These are phyloP conservation scores for Macrophomina pseudophaseolina DNA, from an alignment of 2,329 filamentous ascomycete species.

Conservation along the genomic window DNA sequence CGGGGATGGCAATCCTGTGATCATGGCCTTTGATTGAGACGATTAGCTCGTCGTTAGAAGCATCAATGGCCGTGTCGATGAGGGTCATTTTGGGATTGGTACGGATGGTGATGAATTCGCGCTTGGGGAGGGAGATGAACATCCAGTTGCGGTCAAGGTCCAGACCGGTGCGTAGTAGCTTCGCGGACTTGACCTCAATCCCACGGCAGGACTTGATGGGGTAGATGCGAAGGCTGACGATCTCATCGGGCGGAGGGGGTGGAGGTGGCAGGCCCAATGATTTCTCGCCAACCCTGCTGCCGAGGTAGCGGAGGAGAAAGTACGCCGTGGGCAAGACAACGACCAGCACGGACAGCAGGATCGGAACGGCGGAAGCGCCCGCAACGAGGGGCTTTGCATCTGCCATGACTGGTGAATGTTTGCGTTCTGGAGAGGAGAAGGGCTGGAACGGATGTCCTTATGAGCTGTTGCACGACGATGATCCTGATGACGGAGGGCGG, in stretches of 20 bases:
- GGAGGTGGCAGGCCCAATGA: constrained; percentile 27
- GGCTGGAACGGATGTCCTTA: too few species aligned
- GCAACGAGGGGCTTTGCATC: neutral
- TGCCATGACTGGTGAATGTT: neutral
- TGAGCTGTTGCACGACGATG: too few species aligned
- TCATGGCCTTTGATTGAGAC: constrained; percentile 60
- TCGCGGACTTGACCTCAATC: constrained; percentile 58
- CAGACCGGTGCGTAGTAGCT: constrained; percentile 61
- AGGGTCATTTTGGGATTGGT: constrained; percentile 66
- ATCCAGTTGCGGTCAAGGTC: constrained; percentile 70
- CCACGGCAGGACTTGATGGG: constrained; percentile 72
- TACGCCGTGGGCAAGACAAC: constrained; percentile 6
- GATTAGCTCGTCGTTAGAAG: constrained; percentile 35
- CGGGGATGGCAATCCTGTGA: constrained; percentile 57
- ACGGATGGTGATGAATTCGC: constrained; percentile 67
- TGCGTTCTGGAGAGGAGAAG: neutral
- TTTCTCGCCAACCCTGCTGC: neutral
- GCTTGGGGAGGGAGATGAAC: constrained; percentile 61
- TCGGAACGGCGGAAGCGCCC: neutral
- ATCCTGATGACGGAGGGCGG: too few species aligned
- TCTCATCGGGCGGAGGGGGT: constrained; percentile 46
- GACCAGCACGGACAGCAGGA: constrained; percentile 1
- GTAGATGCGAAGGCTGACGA: constrained; percentile 62
- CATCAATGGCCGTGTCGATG: constrained; percentile 60
- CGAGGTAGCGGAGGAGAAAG: constrained; percentile 19